phyloP scores from a whole-genome alignment of 2,329 filamentous ascomycete species.

The Sarocladium strictum region DNA sequence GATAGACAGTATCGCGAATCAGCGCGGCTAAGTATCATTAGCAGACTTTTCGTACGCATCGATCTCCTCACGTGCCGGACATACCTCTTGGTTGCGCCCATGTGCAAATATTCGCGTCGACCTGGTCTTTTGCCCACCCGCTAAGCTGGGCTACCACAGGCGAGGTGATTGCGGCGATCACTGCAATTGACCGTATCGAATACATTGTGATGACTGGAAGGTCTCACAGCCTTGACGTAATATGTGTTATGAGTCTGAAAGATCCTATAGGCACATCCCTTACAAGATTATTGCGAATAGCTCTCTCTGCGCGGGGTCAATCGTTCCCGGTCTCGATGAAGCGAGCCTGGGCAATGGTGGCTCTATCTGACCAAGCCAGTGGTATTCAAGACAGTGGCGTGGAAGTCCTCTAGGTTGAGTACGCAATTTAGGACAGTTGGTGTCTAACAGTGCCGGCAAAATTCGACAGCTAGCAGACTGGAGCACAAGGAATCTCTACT shows the following conservation, averaged over 20 bases:
- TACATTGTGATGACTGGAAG: background rate
- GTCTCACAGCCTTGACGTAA: background rate
- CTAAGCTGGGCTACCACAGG: constrained; percentile 31
- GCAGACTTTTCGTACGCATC: too few species aligned
- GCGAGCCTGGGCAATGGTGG: too few species aligned
- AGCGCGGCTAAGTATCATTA: constrained; percentile 41
- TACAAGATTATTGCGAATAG: background rate
- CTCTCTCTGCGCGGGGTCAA: background rate
- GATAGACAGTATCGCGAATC: constrained; percentile 56
- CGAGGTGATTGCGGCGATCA: constrained; percentile 11
- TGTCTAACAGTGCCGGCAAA: too few species aligned
- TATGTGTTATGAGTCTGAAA: background rate
- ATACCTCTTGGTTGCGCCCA: constrained; percentile 46
- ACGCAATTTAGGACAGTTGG: too few species aligned
- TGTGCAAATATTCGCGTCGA: constrained; percentile 53
- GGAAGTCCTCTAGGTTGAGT: background rate
- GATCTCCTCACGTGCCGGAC: constrained; percentile 13
- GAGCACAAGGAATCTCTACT: too few species aligned
- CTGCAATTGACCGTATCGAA: background rate
- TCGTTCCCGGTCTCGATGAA: too few species aligned
- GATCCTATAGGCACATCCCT: background rate
- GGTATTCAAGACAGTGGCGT: background rate
- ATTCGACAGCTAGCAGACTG: too few species aligned
- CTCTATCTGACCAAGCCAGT: background rate
- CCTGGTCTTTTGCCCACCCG: constrained; percentile 44